Evolutionary conservation across 2,329 filamentous ascomycete species (phyloP).

Genomic region (Botryotinia narcissicola): DNA sequence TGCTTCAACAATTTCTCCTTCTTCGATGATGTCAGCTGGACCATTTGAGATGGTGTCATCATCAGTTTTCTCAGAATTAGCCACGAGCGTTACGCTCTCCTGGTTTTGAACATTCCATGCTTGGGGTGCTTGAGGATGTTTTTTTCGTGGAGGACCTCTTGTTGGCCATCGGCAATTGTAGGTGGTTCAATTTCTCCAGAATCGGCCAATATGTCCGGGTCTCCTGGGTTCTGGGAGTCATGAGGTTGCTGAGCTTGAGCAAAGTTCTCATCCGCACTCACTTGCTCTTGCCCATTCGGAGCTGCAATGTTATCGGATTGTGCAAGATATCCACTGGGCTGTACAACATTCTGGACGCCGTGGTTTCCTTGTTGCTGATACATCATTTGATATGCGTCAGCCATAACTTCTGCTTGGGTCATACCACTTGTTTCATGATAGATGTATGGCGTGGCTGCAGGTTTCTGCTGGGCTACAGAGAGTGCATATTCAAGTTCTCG

Average conservation of each 20-base stretch:
- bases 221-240: rapidly evolving
- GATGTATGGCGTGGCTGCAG: neutral
- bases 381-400: neutral
- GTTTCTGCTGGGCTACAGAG: neutral
- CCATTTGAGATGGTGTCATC: neutral
- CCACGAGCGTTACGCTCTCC: rapidly evolving
- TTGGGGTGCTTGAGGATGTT: neutral
- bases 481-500: neutral
- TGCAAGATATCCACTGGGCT: neutral
- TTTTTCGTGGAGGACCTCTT: neutral
- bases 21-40: neutral
- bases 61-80: neutral
- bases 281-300: neutral
- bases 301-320: neutral
- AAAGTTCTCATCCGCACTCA: neutral
- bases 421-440: neutral
- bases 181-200: rapidly evolving
- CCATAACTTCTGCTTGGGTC: neutral
- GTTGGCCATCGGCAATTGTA: neutral
- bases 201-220: rapidly evolving
- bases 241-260: neutral
- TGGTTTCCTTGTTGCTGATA: neutral
- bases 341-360: neutral
- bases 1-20: neutral
- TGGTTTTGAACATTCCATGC: neutral